phyloP scores from a whole-genome alignment of 805 yeast species.

The Candida sakaeoensis region DNA sequence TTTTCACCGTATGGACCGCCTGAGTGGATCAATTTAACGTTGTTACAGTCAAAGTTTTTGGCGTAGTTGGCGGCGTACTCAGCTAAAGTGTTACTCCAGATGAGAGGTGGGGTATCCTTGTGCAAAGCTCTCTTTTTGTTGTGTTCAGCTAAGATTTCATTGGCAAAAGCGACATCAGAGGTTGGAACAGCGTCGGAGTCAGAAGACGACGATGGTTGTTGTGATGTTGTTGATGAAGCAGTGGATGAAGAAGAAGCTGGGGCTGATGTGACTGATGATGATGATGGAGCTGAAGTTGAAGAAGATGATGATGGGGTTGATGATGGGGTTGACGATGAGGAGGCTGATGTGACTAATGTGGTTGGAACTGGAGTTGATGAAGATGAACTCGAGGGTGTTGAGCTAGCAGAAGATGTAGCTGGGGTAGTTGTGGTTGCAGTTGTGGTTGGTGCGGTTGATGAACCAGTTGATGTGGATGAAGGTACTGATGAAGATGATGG shows the following conservation, averaged over 20 bases:
- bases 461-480: background rate
- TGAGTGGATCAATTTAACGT: constrained; percentile 62
- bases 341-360: constrained; percentile 10
- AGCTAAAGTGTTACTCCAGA: constrained; percentile 33
- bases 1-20: constrained; percentile 72
- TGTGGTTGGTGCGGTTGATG: background rate
- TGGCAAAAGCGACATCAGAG: constrained; percentile 17
- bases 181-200: constrained; percentile 12
- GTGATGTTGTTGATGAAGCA: constrained; percentile 10
- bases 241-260: constrained; percentile 7
- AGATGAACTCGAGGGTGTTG: constrained; percentile 9
- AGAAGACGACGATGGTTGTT: constrained; percentile 11
- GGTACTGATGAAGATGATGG: constrained; percentile 3
- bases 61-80: constrained; percentile 40
- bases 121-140: constrained; percentile 36
- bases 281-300: constrained; percentile 12
- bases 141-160: constrained; percentile 32
- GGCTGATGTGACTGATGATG: constrained; percentile 10
- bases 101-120: constrained; percentile 22
- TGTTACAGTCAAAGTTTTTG: constrained; percentile 47
- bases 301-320: constrained; percentile 11
- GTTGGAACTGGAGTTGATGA: constrained; percentile 11
- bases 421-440: constrained; percentile 9
- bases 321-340: constrained; percentile 9
- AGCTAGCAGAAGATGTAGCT: constrained; percentile 8